Base-by-base conservation (phyloP, 228 moss, liverwort and hornwort genomes). In the Sphagnum magellanicum region DNA sequence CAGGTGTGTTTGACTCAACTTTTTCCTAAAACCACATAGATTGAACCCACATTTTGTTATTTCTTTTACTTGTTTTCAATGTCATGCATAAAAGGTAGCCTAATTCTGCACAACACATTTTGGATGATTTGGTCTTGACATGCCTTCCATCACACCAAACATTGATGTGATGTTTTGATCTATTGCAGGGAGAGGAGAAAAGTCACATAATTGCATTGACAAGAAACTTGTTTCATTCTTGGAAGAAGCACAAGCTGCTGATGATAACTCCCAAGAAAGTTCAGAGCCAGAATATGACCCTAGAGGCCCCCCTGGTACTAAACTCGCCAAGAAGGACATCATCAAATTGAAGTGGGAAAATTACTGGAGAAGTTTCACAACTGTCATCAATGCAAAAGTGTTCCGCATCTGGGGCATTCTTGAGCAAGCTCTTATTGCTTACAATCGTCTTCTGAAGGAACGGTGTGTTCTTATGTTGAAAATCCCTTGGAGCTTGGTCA, bases 301-400 rank as follows among this genome's bases (percentile, higher is more conserved):
- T 4, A 79, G 77, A 63, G 84, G 73, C 5, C 81, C 81, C 1
- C 70, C 64, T 0, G 72, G 71, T 3, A 81, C 68, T 6, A 76
- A 10, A 14, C 58, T 80, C 7, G 59, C 73, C 1, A 73, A 65
- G n/a, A 70, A 78, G 50, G 78, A 74, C 6, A 72, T 75, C 8
- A 60, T 76, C 17, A 92, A 77, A 46, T 51, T 91, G 15, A 85
- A 86, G 50, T 96, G 96, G 96, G 85, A 91, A 47, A 79, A 77
- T 75, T 96, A 91, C 68, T 96, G 92, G 96, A 89, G 77, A 51
- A 88, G 88, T 70, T 96, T 92, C 50, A 96, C 89, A 0, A 90
- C 83, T 0, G 15, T 89, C 0, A 83, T 91, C 16, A 91, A 81
- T 63, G 82, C 92, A 0, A 88, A 86, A 60, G 81, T 88, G 0